Evolutionary conservation across 495 filamentous ascomycete species (phyloP).

Genomic region (Penicillium parvum): DNA sequence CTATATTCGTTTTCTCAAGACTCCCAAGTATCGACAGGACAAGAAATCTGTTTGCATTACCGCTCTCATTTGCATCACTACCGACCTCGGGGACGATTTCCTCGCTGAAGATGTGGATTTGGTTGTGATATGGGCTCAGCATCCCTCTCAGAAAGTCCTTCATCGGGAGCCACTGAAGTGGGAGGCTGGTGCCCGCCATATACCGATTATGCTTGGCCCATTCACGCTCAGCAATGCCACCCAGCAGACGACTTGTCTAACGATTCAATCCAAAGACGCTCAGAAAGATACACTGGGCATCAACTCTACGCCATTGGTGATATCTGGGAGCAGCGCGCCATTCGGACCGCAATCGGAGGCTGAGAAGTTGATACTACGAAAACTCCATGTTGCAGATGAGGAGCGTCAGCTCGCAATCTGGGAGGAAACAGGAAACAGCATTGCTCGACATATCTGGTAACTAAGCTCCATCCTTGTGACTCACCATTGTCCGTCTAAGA

Average conservation of each 20-base stretch:
- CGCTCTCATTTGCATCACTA: constrained; percentile 74
- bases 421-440: constrained; percentile 93
- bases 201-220: constrained; percentile 37
- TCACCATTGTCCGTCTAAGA: constrained; percentile 2
- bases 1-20: constrained; percentile 73
- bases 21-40: constrained; percentile 47
- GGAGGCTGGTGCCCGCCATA: constrained; percentile 51
- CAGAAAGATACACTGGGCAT: constrained; percentile 17
- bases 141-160: constrained; percentile 31
- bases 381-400: constrained; percentile 34
- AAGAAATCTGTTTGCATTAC: constrained; percentile 37
- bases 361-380: constrained; percentile 50
- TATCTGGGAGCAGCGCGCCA: constrained; percentile 53
- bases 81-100: constrained; percentile 85
- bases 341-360: constrained; percentile 38
- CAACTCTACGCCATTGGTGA: constrained; percentile 36
- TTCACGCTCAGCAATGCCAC: constrained; percentile 22
- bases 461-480: constrained; percentile 1
- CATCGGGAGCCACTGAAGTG: constrained; percentile 46
- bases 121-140: constrained; percentile 33
- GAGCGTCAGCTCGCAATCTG: constrained; percentile 48
- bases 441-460: constrained; percentile 93
- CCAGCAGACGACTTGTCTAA: constrained; percentile 26
- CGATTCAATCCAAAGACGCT: constrained; percentile 6
- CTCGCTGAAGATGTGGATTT: constrained; percentile 61